Evolutionary conservation across 345 rosid genomes (phyloP).

Genomic region (Jatropha curcas): DNA sequence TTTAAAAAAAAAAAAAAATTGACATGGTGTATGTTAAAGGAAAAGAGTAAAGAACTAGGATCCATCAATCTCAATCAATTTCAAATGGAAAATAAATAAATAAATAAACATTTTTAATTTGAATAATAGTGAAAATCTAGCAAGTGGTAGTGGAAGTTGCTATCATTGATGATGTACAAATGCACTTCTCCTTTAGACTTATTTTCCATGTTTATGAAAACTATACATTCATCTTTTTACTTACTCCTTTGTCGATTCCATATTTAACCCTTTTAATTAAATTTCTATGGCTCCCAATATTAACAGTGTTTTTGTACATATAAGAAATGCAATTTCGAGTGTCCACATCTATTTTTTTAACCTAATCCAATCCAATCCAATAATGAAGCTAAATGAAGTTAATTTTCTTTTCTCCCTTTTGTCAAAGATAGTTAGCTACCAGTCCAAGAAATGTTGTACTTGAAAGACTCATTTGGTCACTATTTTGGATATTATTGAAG

Average conservation of each 20-base stretch:
- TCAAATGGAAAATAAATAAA: no score
- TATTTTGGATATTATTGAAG: not conserved
- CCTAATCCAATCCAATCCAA: not conserved
- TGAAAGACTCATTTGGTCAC: conserved; percentile 8
- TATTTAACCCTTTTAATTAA: not conserved
- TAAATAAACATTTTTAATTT: no score
- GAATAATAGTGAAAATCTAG: no score
- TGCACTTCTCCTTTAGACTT: conserved; percentile 5
- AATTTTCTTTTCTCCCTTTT: not conserved
- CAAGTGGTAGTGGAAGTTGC: not conserved
- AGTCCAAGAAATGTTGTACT: not conserved
- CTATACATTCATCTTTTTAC: not conserved
- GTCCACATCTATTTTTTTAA: conserved; percentile 1
- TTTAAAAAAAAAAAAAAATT: no score
- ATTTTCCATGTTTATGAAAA: not conserved
- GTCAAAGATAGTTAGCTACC: conserved; percentile 11
- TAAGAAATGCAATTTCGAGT: conserved; percentile 5
- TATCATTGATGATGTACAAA: conserved; percentile 11
- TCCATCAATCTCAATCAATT: no score
- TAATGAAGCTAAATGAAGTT: not conserved
- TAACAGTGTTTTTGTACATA: not conserved
- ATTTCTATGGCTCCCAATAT: not conserved
- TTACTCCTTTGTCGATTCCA: conserved; percentile 3
- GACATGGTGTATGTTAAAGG: no score
- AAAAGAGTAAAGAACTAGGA: no score